phyloP scores from a whole-genome alignment of 192 early-diverging fungal species.

The Helicostylum pulchrum region DNA sequence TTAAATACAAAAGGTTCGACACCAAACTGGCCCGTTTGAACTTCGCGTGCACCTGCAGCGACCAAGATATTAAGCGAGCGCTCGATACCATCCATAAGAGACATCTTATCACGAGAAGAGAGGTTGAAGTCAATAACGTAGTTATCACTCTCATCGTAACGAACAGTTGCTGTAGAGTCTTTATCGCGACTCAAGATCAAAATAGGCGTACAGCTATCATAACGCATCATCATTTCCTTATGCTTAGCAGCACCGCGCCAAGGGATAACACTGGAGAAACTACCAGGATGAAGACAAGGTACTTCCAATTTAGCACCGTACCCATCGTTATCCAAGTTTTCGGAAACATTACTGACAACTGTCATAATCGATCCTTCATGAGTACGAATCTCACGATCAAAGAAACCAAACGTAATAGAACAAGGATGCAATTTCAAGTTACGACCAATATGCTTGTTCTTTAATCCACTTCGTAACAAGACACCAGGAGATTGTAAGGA shows the following conservation, averaged over 20 bases:
- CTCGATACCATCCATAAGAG: conserved; percentile 44
- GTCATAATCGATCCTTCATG: conserved; percentile 68
- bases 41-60: conserved; percentile 60
- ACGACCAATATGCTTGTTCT: conserved; percentile 67
- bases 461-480: conserved; percentile 60
- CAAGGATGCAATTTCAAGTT: conserved; percentile 66
- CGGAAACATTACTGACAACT: conserved; percentile 51
- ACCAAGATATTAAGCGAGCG: conserved; percentile 48
- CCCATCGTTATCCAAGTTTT: conserved; percentile 56
- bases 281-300: conserved; percentile 52
- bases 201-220: conserved; percentile 46
- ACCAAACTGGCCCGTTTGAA: conserved; percentile 52
- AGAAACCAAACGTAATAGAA: conserved; percentile 58
- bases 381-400: conserved; percentile 46
- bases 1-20: conserved; percentile 39
- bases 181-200: conserved; percentile 62
- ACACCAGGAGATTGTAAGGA: conserved; percentile 65
- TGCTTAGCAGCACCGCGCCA: conserved; percentile 51
- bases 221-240: conserved; percentile 50
- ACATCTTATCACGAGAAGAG: conserved; percentile 47
- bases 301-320: conserved; percentile 70
- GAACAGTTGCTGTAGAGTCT: conserved; percentile 46
- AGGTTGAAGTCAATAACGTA: conserved; percentile 48
- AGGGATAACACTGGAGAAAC: conserved; percentile 39
- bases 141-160: conserved; percentile 39